Percentiles rank a stretch among this genome's conserved stretches.
phyloP scores from a whole-genome alignment of 169 alveolate species.

The Pseudocohnilembus persalinus region DNA sequence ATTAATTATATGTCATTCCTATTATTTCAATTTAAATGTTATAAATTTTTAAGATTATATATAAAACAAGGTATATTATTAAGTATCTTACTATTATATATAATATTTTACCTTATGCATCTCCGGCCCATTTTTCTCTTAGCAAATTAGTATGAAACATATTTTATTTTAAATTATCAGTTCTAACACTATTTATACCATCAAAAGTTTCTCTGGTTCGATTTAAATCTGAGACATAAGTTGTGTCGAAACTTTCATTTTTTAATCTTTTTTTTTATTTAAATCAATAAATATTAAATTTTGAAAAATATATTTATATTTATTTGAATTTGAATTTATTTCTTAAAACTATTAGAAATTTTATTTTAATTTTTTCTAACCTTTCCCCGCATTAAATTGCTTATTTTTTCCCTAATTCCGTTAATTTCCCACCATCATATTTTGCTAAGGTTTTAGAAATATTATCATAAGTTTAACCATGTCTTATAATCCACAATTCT shows the following conservation, averaged over 20 bases:
- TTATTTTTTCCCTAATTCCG: not conserved
- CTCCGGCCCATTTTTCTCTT: not conserved
- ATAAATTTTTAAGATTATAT: too few species aligned
- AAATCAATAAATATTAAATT: too few species aligned
- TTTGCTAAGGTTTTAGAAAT: not conserved
- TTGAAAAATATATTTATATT: too few species aligned
- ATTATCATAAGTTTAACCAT: not conserved
- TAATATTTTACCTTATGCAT: not conserved
- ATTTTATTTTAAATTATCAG: too few species aligned
- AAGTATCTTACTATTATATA: too few species aligned
- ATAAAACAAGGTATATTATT: too few species aligned
- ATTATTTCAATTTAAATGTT: not conserved
- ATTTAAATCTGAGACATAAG: not conserved
- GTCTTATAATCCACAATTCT: not conserved
- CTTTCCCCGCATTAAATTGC: not conserved
- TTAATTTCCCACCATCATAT: not conserved
- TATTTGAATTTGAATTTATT: too few species aligned
- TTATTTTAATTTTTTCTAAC: not conserved
- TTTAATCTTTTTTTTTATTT: too few species aligned
- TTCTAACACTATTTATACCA: not conserved
- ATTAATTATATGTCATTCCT: not conserved
- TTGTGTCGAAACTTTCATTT: not conserved
- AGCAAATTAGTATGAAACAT: not conserved
- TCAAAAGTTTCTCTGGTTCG: not conserved
- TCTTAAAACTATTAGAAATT: not conserved